A percentile compares a stretch with the other conserved stretches of the same genome.
Conservation (phyloP, 345 rosid species). For the Mercurialis annua region DNA sequence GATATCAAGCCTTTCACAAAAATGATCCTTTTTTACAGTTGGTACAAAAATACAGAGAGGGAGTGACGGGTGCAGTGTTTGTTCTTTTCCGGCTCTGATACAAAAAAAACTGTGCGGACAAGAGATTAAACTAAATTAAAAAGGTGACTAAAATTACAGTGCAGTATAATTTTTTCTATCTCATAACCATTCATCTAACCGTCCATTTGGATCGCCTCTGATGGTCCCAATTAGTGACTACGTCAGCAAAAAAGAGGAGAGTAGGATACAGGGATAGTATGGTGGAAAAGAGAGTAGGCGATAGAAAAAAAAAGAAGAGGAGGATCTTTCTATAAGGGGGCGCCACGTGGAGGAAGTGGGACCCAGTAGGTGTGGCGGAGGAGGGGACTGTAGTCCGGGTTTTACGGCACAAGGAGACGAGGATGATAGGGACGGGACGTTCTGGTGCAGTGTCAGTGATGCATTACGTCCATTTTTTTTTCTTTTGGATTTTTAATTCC, state of each 20-base stretch:
- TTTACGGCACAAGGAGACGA: conserved; percentile 32
- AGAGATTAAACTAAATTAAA: neutral
- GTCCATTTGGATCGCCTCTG: neutral
- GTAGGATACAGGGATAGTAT: neutral
- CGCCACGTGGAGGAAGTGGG: neutral
- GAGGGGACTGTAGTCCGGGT: conserved; percentile 29
- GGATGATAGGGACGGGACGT: conserved; percentile 26
- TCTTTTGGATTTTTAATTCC: no score
- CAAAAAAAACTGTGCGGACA: neutral
- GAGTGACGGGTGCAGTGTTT: neutral
- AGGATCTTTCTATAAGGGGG: neutral
- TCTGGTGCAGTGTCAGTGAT: conserved; percentile 24
- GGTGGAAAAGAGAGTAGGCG: neutral
- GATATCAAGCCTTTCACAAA: no score
- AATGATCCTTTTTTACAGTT: neutral
- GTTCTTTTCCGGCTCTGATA: neutral
- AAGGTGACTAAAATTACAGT: neutral
- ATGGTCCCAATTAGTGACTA: neutral
- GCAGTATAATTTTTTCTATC: neutral
- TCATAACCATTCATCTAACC: conserved; percentile 7
- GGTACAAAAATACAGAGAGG: neutral
- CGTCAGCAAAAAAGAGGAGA: no score
- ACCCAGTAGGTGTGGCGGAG: neutral
- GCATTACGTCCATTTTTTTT: conserved; percentile 15
- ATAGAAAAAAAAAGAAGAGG: neutral